A percentile compares a stretch with the other conserved stretches of the same genome.
phyloP scores from a whole-genome alignment of 2,329 filamentous ascomycete genomes.

The Microdochium nivale region DNA sequence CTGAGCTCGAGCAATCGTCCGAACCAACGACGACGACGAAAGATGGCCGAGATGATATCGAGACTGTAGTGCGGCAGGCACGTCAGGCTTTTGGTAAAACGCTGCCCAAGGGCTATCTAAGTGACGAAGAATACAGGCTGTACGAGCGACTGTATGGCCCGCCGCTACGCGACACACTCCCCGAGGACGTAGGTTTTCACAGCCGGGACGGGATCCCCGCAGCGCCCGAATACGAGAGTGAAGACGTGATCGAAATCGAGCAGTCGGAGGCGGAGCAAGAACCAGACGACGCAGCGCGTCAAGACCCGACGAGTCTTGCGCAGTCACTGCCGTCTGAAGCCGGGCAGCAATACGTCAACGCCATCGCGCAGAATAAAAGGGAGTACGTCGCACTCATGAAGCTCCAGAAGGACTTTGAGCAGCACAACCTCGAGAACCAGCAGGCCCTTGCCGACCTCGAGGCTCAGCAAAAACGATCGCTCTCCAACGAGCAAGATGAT shows the following conservation, averaged over 20 bases:
- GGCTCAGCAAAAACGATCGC: constrained; percentile 19
- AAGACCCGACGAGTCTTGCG: constrained; percentile 6
- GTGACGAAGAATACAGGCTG: constrained; percentile 59
- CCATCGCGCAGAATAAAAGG: constrained; percentile 42
- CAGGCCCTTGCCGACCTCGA: constrained; percentile 20
- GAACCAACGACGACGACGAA: constrained; percentile 1
- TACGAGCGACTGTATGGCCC: constrained; percentile 78
- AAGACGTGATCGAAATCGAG: constrained; percentile 1
- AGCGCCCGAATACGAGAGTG: constrained; percentile 14
- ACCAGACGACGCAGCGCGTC: constrained; percentile 26
- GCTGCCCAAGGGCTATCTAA: constrained; percentile 64
- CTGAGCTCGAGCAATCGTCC: not conserved
- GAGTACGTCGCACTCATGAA: constrained; percentile 46
- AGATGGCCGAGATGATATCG: constrained; percentile 9
- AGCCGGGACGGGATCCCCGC: constrained; percentile 15
- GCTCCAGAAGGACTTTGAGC: constrained; percentile 50
- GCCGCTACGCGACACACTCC: constrained; percentile 53
- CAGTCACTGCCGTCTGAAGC: constrained; percentile 19
- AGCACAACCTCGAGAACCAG: constrained; percentile 18
- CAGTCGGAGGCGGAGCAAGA: constrained; percentile 30
- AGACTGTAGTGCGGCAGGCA: constrained; percentile 54
- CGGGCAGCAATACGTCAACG: constrained; percentile 33
- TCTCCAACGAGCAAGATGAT: constrained; percentile 24
- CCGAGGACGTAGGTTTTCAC: constrained; percentile 49
- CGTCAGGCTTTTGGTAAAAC: constrained; percentile 70